A percentile compares a stretch with the other conserved stretches of the same genome.
phyloP scores from a whole-genome alignment of 2,329 filamentous ascomycete species.

The Didymella lethalis region DNA sequence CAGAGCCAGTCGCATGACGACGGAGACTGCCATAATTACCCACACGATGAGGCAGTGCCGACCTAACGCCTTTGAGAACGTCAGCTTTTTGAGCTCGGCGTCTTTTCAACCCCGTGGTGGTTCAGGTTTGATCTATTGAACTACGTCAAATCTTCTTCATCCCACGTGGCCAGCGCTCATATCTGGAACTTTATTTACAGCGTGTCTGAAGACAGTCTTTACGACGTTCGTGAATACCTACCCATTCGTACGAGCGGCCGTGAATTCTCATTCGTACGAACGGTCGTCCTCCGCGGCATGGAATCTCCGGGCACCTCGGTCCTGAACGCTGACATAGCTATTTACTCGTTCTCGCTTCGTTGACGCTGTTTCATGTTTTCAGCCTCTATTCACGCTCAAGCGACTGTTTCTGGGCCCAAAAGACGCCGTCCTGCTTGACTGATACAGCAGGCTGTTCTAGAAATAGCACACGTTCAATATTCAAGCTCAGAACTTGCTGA shows the following conservation, averaged over 20 bases:
- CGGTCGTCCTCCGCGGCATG: conserved; percentile 17
- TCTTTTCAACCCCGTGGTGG: neutral
- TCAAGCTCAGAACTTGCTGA: conserved; percentile 2
- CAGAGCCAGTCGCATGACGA: neutral
- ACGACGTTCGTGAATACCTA: neutral
- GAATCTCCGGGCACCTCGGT: conserved; percentile 23
- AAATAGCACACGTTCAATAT: conserved; percentile 41
- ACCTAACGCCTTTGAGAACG: neutral
- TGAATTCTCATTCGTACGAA: neutral
- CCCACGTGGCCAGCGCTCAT: conserved; percentile 8
- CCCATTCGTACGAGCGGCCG: neutral
- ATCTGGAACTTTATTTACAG: conserved; percentile 9
- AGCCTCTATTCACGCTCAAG: conserved; percentile 24
- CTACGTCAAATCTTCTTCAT: conserved; percentile 6
- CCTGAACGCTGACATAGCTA: conserved; percentile 20
- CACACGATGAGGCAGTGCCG: conserved; percentile 1
- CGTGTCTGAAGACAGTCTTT: neutral
- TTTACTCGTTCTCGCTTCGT: conserved; percentile 18
- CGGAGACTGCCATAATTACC: neutral
- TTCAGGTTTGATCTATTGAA: neutral
- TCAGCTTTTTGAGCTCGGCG: conserved; percentile 4
- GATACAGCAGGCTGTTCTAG: conserved; percentile 26
- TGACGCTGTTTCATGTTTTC: conserved; percentile 34
- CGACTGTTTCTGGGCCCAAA: conserved; percentile 11
- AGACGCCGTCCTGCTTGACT: conserved; percentile 1